Evolutionary conservation across 176 grass and related monocot genomes (phyloP).

Genomic region (Bonia amplexicaulis): DNA sequence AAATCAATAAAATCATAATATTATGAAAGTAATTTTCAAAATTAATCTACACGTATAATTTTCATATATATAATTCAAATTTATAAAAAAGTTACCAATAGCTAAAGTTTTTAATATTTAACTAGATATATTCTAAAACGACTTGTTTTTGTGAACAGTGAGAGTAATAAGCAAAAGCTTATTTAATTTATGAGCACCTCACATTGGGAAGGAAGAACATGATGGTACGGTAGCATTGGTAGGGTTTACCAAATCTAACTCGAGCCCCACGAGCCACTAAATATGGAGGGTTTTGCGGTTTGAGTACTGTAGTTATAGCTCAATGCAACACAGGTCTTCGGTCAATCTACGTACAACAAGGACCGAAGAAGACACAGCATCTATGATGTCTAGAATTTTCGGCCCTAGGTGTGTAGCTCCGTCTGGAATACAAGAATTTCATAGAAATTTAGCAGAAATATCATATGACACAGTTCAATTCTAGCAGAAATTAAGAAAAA

Average conservation of each 20-base stretch:
- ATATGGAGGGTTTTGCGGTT: neutral
- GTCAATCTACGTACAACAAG: neutral
- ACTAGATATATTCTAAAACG: too few species aligned
- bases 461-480: too few species aligned
- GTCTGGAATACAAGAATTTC: too few species aligned
- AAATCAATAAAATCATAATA: too few species aligned
- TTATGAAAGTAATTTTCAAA: too few species aligned
- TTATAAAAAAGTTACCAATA: too few species aligned
- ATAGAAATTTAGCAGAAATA: too few species aligned
- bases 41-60: too few species aligned
- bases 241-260: slow-evolving; percentile 24
- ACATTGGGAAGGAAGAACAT: slow-evolving; percentile 3
- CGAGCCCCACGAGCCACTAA: neutral
- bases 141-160: too few species aligned
- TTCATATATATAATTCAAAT: too few species aligned
- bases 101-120: too few species aligned
- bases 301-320: neutral
- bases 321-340: neutral
- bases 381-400: neutral
- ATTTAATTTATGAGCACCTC: slow-evolving; percentile 3
- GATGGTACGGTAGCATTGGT: neutral
- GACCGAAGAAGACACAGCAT: neutral
- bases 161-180: neutral
- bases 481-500: too few species aligned
- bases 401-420: neutral